A percentile compares a stretch with the other conserved stretches of the same genome.
Evolutionary conservation across 106 monocot species (phyloP).

Genomic region (Apostasia ramifera): DNA sequence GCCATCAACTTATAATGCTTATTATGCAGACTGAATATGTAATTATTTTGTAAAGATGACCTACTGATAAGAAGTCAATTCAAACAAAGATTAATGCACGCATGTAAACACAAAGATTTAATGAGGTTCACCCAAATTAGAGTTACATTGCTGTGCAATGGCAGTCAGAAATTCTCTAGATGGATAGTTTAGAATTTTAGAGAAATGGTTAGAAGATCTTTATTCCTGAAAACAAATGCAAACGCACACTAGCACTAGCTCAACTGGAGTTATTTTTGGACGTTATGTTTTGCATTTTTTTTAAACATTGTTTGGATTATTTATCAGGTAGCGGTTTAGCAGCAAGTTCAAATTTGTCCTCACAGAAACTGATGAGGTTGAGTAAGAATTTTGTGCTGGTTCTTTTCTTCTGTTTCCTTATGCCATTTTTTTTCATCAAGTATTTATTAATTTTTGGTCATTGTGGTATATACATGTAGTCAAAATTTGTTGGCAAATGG

Average conservation of each 20-base stretch:
- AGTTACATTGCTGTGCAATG: no score
- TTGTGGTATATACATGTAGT: conserved; percentile 6
- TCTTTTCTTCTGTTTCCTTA: background rate
- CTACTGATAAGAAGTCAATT: no score
- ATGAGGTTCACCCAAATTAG: no score
- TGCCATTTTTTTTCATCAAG: background rate
- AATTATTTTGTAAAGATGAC: no score
- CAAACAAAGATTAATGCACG: no score
- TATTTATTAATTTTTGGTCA: conserved; percentile 5
- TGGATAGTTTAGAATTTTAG: background rate
- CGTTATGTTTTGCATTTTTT: background rate
- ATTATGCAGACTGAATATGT: background rate
- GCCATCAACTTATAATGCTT: background rate
- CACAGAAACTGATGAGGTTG: conserved; percentile 20
- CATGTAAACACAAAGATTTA: no score
- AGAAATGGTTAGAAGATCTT: background rate
- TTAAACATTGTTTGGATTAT: background rate
- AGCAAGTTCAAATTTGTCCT: conserved; percentile 9
- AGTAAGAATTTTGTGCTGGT: background rate
- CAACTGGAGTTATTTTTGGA: background rate
- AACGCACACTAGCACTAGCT: no score
- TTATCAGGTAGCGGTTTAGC: conserved; percentile 22
- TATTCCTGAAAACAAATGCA: no score
- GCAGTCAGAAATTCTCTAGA: no score
- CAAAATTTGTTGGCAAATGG: conserved; percentile 3